Conservation (phyloP, 805 yeast genomes). For the Teunomyces lycoperdinae region DNA sequence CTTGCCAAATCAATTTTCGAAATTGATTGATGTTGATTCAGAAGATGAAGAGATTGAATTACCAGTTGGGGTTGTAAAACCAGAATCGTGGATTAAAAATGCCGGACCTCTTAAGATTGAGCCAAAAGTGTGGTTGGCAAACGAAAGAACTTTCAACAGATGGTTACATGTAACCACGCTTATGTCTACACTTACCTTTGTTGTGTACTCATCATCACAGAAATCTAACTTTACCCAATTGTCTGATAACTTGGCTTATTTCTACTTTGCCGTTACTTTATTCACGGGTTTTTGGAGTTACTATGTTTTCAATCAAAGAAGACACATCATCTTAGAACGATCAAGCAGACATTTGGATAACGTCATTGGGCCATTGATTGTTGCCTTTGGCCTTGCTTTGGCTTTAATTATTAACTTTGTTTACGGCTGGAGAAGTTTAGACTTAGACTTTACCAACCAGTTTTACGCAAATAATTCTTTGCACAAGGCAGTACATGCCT, state of each 20-base stretch:
- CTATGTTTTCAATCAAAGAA: slow-evolving; percentile 65
- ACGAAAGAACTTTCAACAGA: slow-evolving; percentile 93
- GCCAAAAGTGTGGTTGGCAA: slow-evolving; percentile 98
- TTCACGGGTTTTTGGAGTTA: slow-evolving; percentile 92
- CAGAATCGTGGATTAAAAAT: slow-evolving; percentile 74
- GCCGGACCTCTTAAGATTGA: slow-evolving; percentile 92
- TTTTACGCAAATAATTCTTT: slow-evolving; percentile 31
- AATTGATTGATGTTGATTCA: slow-evolving; percentile 64
- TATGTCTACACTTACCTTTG: slow-evolving; percentile 79
- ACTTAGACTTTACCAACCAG: slow-evolving; percentile 22
- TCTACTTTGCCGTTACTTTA: slow-evolving; percentile 76
- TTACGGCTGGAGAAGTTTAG: slow-evolving; percentile 47
- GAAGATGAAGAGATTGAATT: slow-evolving; percentile 80
- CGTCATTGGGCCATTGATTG: slow-evolving; percentile 80
- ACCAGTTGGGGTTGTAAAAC: slow-evolving; percentile 88
- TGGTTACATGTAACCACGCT: slow-evolving; percentile 91
- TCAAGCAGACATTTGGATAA: slow-evolving; percentile 88
- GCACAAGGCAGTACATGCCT: slow-evolving; percentile 35
- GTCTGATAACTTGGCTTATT: slow-evolving; percentile 71
- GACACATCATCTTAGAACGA: slow-evolving; percentile 71
- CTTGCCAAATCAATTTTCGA: slow-evolving; percentile 25
- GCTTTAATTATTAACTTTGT: slow-evolving; percentile 72
- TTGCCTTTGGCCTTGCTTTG: slow-evolving; percentile 64
- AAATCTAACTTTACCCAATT: slow-evolving; percentile 60
- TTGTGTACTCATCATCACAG: slow-evolving; percentile 73